A percentile compares a stretch with the other conserved stretches of the same genome.
These are phyloP conservation scores for Dunaliella primolecta DNA, from an alignment of 139 green algal species.

Conservation along the genomic window DNA sequence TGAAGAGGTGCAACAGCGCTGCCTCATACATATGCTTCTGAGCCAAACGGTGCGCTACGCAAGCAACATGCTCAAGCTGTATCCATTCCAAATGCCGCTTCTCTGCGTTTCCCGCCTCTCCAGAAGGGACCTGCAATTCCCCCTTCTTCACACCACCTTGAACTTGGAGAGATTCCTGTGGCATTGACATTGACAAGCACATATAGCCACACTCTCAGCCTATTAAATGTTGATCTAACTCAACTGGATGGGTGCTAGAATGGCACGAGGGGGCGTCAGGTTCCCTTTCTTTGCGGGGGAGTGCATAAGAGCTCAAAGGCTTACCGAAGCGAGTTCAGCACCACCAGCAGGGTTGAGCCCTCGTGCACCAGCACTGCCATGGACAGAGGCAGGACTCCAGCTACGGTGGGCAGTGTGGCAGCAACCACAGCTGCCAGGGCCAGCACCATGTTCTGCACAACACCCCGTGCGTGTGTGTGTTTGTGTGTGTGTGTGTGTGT, in stretches of 20 bases:
- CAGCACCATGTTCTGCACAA: slow-evolving; percentile 76
- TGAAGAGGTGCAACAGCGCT: not conserved
- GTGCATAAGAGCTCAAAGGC: not conserved
- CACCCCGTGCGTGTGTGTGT: not conserved
- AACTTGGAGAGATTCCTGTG: not conserved
- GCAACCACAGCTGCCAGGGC: slow-evolving; percentile 65
- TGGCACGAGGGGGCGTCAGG: not conserved
- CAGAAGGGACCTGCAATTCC: not conserved
- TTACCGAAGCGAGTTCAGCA: slow-evolving; percentile 9
- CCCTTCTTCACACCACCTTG: not conserved
- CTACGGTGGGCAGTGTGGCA: slow-evolving; percentile 68
- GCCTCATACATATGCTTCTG: not conserved
- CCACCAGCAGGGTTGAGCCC: slow-evolving; percentile 82
- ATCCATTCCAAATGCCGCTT: too few relatives aligned
- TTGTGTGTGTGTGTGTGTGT: not conserved
- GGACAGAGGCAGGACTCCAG: slow-evolving; percentile 86
- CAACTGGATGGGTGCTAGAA: not conserved
- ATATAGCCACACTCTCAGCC: not conserved
- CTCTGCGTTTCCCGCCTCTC: too few relatives aligned
- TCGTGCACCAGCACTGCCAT: slow-evolving; percentile 88
- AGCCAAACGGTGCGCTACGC: too few relatives aligned
- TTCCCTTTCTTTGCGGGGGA: too few relatives aligned
- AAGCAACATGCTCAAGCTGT: too few relatives aligned
- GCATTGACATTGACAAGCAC: not conserved
- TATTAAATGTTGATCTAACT: not conserved